phyloP scores from a whole-genome alignment of 352 stramenopile genomes.

The Globisporangium alternatum region DNA sequence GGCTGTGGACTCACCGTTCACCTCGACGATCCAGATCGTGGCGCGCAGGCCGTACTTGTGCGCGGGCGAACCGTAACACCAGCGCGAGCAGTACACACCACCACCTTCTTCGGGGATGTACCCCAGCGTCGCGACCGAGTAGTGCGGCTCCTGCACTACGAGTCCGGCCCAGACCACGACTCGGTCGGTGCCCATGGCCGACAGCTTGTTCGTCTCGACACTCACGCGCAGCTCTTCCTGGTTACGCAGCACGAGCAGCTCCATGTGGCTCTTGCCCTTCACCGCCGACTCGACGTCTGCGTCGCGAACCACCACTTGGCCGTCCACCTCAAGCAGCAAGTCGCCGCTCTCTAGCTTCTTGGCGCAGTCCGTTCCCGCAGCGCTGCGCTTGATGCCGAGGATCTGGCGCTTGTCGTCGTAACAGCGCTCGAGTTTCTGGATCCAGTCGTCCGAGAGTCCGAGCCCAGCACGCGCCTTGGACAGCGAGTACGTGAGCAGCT shows the following conservation, averaged over 20 bases:
- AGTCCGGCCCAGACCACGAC: constrained; percentile 90
- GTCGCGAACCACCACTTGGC: constrained; percentile 70
- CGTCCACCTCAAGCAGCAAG: constrained; percentile 82
- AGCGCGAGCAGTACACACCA: constrained; percentile 87
- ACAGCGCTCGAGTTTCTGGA: constrained; percentile 71
- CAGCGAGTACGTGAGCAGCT: constrained; percentile 82
- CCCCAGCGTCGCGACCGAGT: constrained; percentile 75
- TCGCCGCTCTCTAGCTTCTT: constrained; percentile 78
- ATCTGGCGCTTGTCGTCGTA: constrained; percentile 87
- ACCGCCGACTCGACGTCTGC: constrained; percentile 69
- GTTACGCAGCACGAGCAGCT: constrained; percentile 71
- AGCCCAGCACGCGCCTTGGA: constrained; percentile 86
- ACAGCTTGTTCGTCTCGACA: constrained; percentile 60
- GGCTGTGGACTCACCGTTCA: constrained; percentile 81
- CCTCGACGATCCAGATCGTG: constrained; percentile 90
- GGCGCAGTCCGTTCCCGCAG: constrained; percentile 61
- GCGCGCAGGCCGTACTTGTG: constrained; percentile 90
- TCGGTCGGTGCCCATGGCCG: constrained; percentile 81
- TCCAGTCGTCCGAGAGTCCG: constrained; percentile 81
- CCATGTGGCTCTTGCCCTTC: constrained; percentile 48
- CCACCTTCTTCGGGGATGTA: constrained; percentile 86
- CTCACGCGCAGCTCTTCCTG: constrained; percentile 62
- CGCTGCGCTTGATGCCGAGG: constrained; percentile 79
- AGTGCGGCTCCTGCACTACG: constrained; percentile 90
- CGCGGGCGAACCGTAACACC: constrained; percentile 89